Conservation (phyloP, 495 filamentous ascomycete species). For the Lepraria neglecta region DNA sequence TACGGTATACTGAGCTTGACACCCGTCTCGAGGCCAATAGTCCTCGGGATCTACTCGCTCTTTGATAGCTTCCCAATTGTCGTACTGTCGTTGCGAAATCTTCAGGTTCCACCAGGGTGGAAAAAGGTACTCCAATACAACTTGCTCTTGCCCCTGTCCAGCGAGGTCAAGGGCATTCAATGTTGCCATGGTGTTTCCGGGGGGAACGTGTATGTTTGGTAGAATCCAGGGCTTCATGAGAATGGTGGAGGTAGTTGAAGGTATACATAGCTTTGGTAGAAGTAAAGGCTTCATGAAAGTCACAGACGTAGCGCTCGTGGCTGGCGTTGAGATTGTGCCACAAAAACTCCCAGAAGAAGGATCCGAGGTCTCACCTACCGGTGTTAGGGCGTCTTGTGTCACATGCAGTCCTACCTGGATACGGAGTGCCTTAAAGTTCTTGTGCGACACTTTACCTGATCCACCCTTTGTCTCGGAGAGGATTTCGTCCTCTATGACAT, state of each 20-base stretch:
- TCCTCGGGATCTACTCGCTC: not conserved
- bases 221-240: not conserved
- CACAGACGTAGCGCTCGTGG: not conserved
- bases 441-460: not conserved
- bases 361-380: not conserved
- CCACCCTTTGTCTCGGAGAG: too few relatives aligned
- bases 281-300: not conserved
- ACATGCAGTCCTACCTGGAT: not conserved
- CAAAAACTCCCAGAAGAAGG: not conserved
- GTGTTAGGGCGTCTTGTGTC: not conserved
- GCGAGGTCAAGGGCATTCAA: not conserved
- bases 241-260: not conserved
- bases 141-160: not conserved
- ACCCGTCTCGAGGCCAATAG: too few relatives aligned
- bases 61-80: not conserved
- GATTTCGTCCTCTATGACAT: too few relatives aligned
- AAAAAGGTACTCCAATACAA: not conserved
- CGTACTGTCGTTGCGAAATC: not conserved
- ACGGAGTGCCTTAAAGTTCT: not conserved
- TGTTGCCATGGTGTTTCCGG: not conserved
- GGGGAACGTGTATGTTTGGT: not conserved
- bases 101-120: not conserved
- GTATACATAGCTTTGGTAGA: not conserved
- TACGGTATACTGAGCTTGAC: too few relatives aligned
- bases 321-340: not conserved